Conservation (phyloP, 768 basidiomycete species). For the Termitomyces sp. region DNA sequence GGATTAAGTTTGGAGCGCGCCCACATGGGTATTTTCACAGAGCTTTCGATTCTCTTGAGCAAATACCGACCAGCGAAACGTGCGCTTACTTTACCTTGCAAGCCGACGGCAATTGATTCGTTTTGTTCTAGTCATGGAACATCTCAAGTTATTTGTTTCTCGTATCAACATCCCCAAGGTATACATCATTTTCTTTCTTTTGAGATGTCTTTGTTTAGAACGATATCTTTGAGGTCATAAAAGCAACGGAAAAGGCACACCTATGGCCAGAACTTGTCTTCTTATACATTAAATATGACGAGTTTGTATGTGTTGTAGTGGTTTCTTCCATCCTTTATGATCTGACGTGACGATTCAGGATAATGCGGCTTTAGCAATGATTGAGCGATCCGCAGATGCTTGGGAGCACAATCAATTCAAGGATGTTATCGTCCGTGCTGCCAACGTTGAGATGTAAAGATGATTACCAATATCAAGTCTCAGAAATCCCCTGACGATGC, state of each 20-base stretch:
- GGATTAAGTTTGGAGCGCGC: slow-evolving; percentile 95
- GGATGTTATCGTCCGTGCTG: slow-evolving; percentile 92
- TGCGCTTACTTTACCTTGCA: slow-evolving; percentile 31
- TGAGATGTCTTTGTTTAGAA: neutral
- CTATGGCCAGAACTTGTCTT: slow-evolving; percentile 99
- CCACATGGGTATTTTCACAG: slow-evolving; percentile 99
- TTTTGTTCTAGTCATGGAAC: slow-evolving; percentile 81
- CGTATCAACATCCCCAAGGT: slow-evolving; percentile 98
- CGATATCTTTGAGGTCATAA: slow-evolving; percentile 62
- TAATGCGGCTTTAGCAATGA: slow-evolving; percentile 97
- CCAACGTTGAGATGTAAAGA: slow-evolving; percentile 92
- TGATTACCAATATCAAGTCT: neutral
- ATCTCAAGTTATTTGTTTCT: slow-evolving; percentile 91
- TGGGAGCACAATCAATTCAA: slow-evolving; percentile 99
- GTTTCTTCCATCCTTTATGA: neutral
- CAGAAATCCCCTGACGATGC: slow-evolving; percentile 4
- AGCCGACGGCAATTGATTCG: neutral
- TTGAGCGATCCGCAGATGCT: slow-evolving; percentile 95
- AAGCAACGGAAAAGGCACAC: slow-evolving; percentile 92
- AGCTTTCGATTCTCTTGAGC: slow-evolving; percentile 86
- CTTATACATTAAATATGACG: slow-evolving; percentile 97
- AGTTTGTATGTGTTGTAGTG: slow-evolving; percentile 53
- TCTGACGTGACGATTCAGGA: slow-evolving; percentile 42
- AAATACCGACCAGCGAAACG: slow-evolving; percentile 93
- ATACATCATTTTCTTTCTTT: neutral